Conservation (phyloP, 345 rosid genomes). For the Eucalyptus regnans region DNA sequence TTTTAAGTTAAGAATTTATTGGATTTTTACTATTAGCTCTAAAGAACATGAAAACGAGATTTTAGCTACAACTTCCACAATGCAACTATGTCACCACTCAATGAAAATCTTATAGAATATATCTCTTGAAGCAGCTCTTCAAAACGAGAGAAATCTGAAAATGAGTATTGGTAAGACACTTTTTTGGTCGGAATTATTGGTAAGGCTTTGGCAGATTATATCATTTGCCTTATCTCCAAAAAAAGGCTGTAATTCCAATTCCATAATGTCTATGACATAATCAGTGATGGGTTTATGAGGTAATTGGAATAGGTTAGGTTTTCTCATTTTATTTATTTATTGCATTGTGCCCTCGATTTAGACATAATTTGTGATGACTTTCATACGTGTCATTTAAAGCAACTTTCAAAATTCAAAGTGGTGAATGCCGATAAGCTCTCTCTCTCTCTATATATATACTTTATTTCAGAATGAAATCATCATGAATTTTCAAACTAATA, state of each 20-base stretch:
- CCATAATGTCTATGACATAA: background rate
- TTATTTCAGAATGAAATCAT: background rate
- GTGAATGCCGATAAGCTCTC: background rate
- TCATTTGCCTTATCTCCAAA: background rate
- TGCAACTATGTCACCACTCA: background rate
- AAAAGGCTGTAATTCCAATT: background rate
- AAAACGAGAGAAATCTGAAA: background rate
- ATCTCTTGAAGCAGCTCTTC: background rate
- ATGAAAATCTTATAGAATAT: background rate
- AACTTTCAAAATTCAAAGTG: background rate
- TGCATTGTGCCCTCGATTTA: too few relatives aligned
- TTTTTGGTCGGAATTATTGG: too few relatives aligned
- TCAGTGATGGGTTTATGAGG: background rate
- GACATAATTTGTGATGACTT: background rate
- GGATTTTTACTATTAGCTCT: background rate
- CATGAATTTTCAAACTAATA: background rate
- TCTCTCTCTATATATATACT: too few relatives aligned
- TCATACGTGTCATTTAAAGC: background rate
- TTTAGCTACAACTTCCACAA: background rate
- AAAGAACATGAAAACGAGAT: background rate
- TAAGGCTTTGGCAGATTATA: background rate
- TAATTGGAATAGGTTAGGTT: background rate
- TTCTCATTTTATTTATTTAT: too few relatives aligned
- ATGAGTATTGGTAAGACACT: background rate
- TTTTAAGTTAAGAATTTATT: background rate